These are phyloP conservation scores for Syzygium aqueum DNA, from an alignment of 345 rosid genomes.

Conservation along the genomic window DNA sequence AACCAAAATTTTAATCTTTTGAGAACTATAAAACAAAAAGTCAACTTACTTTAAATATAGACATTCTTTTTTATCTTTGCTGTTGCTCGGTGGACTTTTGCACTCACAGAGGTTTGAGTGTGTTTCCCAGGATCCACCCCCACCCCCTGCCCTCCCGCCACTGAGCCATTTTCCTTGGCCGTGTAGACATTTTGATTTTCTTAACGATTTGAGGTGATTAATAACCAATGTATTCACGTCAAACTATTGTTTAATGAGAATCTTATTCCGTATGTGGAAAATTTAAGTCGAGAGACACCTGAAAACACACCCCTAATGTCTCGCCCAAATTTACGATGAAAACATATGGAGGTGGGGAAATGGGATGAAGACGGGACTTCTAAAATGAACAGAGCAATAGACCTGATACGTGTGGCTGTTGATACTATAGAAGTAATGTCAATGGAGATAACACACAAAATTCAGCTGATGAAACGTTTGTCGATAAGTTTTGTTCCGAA, in stretches of 20 bases:
- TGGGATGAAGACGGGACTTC: background rate
- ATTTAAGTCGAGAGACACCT: background rate
- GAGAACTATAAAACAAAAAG: background rate
- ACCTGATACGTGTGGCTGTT: background rate
- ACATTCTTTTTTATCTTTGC: background rate
- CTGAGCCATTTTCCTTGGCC: background rate
- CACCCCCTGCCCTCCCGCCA: background rate
- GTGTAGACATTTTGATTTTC: background rate
- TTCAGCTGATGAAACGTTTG: background rate
- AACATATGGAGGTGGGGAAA: background rate
- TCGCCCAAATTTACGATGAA: background rate
- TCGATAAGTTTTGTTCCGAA: background rate
- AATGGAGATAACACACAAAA: background rate
- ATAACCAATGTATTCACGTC: background rate
- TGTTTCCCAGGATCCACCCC: background rate
- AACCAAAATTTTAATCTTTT: background rate
- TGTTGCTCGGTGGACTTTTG: background rate
- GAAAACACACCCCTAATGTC: background rate
- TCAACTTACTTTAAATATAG: background rate
- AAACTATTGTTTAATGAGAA: background rate
- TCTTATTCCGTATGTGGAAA: background rate
- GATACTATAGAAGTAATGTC: background rate
- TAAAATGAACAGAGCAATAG: background rate
- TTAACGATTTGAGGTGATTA: background rate
- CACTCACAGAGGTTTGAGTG: background rate